Conservation (phyloP, 2,329 filamentous ascomycete species). For the Leptographium galeiforme region DNA sequence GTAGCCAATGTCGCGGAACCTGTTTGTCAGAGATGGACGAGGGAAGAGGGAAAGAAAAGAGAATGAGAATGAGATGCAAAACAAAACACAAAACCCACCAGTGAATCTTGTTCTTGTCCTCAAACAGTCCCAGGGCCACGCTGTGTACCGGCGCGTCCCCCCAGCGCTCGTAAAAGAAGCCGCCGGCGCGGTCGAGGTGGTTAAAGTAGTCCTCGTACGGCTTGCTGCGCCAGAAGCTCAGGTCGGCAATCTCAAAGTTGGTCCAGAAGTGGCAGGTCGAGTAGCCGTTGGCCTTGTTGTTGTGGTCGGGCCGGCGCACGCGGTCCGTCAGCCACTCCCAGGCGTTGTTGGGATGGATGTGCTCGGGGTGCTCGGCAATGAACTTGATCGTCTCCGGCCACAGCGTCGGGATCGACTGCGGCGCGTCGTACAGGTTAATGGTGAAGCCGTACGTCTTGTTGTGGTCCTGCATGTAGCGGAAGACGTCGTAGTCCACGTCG, state of each 20-base stretch:
- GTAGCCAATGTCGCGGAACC: constrained; percentile 99
- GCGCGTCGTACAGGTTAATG: constrained; percentile 89
- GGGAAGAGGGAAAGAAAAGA: too few species aligned
- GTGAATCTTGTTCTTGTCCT: constrained; percentile 80
- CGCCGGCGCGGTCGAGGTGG: constrained; percentile 82
- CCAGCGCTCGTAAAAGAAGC: constrained; percentile 98
- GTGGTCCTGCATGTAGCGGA: constrained; percentile 93
- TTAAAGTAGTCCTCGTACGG: constrained; percentile 93
- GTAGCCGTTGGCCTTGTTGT: constrained; percentile 74
- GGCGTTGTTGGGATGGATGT: constrained; percentile 73
- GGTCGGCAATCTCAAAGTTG: constrained; percentile 92
- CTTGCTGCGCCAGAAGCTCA: constrained; percentile 84
- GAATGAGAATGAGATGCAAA: too few species aligned
- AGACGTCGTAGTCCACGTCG: constrained; percentile 95
- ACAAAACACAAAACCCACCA: constrained; percentile 43
- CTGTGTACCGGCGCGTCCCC: constrained; percentile 81
- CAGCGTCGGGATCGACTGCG: constrained; percentile 69
- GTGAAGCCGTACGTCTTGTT: constrained; percentile 99
- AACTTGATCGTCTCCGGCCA: constrained; percentile 97
- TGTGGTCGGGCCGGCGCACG: constrained; percentile 63
- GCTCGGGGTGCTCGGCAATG: constrained; percentile 67
- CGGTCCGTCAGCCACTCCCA: constrained; percentile 78
- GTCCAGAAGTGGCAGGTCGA: constrained; percentile 99
- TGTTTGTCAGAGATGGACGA: constrained; percentile 22
- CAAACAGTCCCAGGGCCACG: constrained; percentile 82